Conservation (phyloP, 2,329 filamentous ascomycete genomes). For the Claviceps fusiformis region DNA sequence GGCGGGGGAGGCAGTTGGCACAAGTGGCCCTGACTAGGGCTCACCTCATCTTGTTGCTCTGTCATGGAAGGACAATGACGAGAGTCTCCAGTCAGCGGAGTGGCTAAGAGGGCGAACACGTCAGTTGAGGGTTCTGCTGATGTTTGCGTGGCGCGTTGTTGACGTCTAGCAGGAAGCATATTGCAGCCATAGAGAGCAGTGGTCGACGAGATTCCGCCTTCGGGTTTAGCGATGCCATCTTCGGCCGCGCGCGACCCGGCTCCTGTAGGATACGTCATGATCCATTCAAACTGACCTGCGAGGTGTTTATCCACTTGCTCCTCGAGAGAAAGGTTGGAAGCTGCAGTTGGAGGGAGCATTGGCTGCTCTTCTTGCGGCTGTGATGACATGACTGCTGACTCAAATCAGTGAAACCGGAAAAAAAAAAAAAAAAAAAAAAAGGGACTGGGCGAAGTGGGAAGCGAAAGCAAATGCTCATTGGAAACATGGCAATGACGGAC, state of each 20-base stretch:
- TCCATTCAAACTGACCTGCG: slow-evolving; percentile 37
- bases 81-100: slow-evolving; percentile 21
- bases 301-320: slow-evolving; percentile 27
- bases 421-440: not conserved
- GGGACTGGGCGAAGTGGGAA: not conserved
- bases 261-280: slow-evolving; percentile 26
- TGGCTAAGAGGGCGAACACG: slow-evolving; percentile 34
- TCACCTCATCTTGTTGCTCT: slow-evolving; percentile 4
- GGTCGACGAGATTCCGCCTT: not conserved
- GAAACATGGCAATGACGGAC: not conserved
- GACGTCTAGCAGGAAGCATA: slow-evolving; percentile 20
- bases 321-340: not conserved
- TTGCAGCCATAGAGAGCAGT: slow-evolving; percentile 36
- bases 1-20: slow-evolving; percentile 9
- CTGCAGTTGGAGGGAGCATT: not conserved
- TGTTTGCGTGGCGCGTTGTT: not conserved
- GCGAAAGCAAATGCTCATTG: not conserved
- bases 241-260: slow-evolving; percentile 11
- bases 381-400: not conserved
- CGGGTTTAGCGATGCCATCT: slow-evolving; percentile 6
- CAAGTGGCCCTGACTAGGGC: slow-evolving; percentile 3
- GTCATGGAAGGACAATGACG: slow-evolving; percentile 9
- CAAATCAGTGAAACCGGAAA: not conserved
- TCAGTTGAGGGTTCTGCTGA: slow-evolving; percentile 14
- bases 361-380: not conserved